Evolutionary conservation across 306 rosid genomes (phyloP).

Genomic region (Gynostemma pentaphyllum): DNA sequence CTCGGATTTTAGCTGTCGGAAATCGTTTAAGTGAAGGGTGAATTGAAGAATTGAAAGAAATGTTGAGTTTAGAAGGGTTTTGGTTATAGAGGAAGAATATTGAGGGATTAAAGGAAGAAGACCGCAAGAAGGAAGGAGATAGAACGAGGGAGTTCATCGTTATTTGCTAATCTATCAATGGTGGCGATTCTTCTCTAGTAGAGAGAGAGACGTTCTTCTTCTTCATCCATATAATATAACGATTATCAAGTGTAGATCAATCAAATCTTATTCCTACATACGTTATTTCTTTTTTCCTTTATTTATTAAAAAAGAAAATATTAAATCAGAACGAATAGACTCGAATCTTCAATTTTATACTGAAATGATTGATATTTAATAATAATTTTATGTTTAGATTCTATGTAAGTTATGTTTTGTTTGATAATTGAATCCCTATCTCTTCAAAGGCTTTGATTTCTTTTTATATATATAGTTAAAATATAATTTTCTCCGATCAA

Average conservation of each 20-base stretch:
- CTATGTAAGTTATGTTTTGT: too few species aligned
- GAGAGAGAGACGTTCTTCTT: not conserved
- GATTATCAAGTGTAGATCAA: slow-evolving; percentile 4
- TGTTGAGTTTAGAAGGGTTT: slow-evolving; percentile 11
- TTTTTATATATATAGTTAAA: too few species aligned
- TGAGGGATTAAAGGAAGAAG: slow-evolving; percentile 16
- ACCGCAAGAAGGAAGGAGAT: not conserved
- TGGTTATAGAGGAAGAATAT: slow-evolving; percentile 15
- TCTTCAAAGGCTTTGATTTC: too few species aligned
- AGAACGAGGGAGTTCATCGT: slow-evolving; percentile 24
- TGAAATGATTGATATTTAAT: too few species aligned
- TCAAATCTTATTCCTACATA: not conserved
- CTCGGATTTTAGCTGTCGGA: slow-evolving; percentile 30
- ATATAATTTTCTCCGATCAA: too few species aligned
- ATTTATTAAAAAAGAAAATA: too few species aligned
- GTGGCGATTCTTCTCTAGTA: not conserved
- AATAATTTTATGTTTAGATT: too few species aligned
- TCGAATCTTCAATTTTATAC: too few species aligned
- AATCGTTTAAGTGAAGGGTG: slow-evolving; percentile 8
- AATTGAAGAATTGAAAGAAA: slow-evolving; percentile 13
- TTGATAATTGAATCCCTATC: too few species aligned
- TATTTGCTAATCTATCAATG: not conserved
- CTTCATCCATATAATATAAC: not conserved
- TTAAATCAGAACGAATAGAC: too few species aligned
- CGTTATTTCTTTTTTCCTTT: too few species aligned